Evolutionary conservation across 768 basidiomycete genomes (phyloP), one percentile per base, ranked within the genome.

Genomic region (Coprinellus micaceus): DNA sequence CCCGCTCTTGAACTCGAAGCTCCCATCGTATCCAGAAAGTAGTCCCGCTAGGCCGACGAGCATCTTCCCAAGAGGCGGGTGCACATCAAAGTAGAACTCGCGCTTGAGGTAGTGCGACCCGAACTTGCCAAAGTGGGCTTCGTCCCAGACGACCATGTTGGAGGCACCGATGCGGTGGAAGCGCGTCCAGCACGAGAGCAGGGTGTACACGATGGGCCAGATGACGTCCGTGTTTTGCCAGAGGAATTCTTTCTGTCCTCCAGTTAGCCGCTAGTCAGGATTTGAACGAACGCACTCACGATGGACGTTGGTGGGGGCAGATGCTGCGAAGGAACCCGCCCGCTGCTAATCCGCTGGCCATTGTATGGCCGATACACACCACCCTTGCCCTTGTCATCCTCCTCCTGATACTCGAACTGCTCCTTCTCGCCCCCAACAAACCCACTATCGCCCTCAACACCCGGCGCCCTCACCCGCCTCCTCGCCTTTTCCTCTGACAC

Each of bases 41-140:
- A 94, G 77, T 21, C 97, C 97, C 3, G 88, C 94, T 21, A 99
- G 80, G 9, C 94, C 97, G 58, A 99, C 96, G 54, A 99, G 81
- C 94, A 99, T 98, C 79, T 99, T 99, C 2, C 97, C 97, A 40
- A 99, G 80, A 0, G 97, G 97, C 4, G 97, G 97, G 65, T 99
- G 97, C 25, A 98, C 97, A 66, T 99, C 97, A 69, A 98, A 98
- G 78, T 98, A 98, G 74, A 98, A 98, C 70, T 97, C 94, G 66
- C 94, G 90, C 72, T 98, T 97, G 72, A 99, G 85, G 72, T 99
- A 98, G 72, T 98, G 89, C 50, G 92, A 92, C 50, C 93, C 97
- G 73, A 99, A 98, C 74, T 99, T 98, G 63, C 97, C 97, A 72
- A 98, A 99, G 72, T 99, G 97, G 37, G 97, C 96, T 77, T 99